Conservation (phyloP, 208 protist species). For the Herpetomonas tarakana region DNA sequence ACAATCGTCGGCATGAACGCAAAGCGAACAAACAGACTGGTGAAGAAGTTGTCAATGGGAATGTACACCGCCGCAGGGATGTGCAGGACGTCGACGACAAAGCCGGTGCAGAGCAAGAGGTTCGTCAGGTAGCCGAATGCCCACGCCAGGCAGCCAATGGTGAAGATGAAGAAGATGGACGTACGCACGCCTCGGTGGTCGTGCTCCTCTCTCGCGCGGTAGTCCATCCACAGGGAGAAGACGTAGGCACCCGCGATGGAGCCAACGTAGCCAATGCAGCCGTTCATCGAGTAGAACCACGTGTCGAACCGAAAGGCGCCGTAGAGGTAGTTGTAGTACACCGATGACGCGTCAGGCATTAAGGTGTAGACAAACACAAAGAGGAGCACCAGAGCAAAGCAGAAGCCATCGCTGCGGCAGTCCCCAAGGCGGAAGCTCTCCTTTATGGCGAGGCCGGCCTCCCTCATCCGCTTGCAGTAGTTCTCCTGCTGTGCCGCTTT, state of each 20-base stretch:
- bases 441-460: constrained; percentile 9
- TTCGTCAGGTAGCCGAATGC: constrained; percentile 46
- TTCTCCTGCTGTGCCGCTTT: constrained; percentile 8
- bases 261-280: constrained; percentile 25
- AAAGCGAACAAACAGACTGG: constrained; percentile 37
- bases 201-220: constrained; percentile 23
- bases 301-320: constrained; percentile 20
- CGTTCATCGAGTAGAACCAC: constrained; percentile 44
- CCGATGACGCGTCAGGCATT: constrained; percentile 32
- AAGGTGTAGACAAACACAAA: constrained; percentile 53
- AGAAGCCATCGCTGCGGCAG: constrained; percentile 23
- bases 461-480: constrained; percentile 12
- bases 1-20: constrained; percentile 53
- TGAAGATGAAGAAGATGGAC: constrained; percentile 44
- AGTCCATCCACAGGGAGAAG: constrained; percentile 38
- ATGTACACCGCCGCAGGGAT: constrained; percentile 26
- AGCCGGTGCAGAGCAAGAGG: constrained; percentile 40
- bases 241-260: constrained; percentile 37
- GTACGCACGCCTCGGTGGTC: constrained; percentile 12
- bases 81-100: constrained; percentile 24
- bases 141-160: constrained; percentile 36
- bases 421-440: constrained; percentile 16
- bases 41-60: constrained; percentile 44
- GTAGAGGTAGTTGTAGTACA: constrained; percentile 52
- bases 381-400: constrained; percentile 34